Conservation (phyloP, 2,329 filamentous ascomycete genomes). For the Clonostachys rhizophaga region DNA sequence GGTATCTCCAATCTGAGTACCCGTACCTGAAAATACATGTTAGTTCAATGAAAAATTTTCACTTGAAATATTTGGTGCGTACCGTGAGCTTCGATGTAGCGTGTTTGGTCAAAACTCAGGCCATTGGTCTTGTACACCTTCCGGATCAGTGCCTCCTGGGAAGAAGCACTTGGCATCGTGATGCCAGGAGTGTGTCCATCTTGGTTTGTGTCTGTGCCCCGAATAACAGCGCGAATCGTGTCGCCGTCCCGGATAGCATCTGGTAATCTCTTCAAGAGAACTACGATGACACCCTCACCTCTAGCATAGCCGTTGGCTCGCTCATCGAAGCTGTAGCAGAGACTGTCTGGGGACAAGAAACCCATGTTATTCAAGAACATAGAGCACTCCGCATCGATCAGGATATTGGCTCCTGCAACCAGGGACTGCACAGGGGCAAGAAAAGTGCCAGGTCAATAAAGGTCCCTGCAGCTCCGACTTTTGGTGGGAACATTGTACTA, state of each 20-base stretch:
- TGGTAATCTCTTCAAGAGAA: slow-evolving; percentile 31
- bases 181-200: slow-evolving; percentile 24
- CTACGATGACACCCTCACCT: slow-evolving; percentile 28
- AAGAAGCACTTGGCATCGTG: slow-evolving; percentile 24
- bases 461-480: slow-evolving; percentile 9
- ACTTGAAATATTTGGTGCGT: slow-evolving; percentile 24
- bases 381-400: not conserved
- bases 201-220: not conserved
- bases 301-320: slow-evolving; percentile 33
- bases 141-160: slow-evolving; percentile 29
- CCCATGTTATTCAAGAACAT: slow-evolving; percentile 19
- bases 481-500: slow-evolving; percentile 27
- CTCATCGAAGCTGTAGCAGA: slow-evolving; percentile 17
- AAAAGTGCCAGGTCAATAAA: not conserved
- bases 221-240: slow-evolving; percentile 1
- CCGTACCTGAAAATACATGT: slow-evolving; percentile 29
- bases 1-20: slow-evolving; percentile 39
- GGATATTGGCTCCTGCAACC: not conserved
- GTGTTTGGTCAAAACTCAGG: slow-evolving; percentile 23
- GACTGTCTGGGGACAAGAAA: slow-evolving; percentile 1
- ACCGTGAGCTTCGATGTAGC: slow-evolving; percentile 42
- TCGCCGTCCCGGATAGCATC: slow-evolving; percentile 29
- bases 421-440: slow-evolving; percentile 1
- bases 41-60: slow-evolving; percentile 7
- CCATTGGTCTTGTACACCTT: slow-evolving; percentile 28